phyloP scores from a whole-genome alignment of 2,329 filamentous ascomycete species.

The Aspergillus oerlinghausenensis region DNA sequence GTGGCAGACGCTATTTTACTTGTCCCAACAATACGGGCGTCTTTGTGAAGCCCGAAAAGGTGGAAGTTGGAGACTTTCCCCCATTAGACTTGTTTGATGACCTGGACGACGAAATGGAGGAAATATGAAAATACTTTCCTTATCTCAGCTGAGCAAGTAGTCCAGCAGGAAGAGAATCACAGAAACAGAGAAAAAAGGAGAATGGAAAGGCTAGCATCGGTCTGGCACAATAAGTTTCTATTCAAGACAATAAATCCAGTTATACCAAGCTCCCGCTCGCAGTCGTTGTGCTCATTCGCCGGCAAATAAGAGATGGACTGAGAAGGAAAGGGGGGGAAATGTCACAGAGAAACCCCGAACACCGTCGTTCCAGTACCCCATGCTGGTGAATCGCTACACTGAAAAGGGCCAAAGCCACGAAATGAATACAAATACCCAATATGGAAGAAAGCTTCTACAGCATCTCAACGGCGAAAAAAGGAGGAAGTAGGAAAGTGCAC shows the following conservation, averaged over 20 bases:
- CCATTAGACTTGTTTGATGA: conserved; percentile 50
- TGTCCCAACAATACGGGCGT: conserved; percentile 53
- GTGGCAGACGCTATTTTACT: conserved; percentile 51
- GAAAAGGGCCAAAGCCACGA: background rate
- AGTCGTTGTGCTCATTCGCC: conserved; percentile 4
- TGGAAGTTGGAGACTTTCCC: conserved; percentile 58
- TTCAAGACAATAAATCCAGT: conserved; percentile 2
- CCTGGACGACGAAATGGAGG: conserved; percentile 53
- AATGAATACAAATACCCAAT: background rate
- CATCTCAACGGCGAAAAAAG: background rate
- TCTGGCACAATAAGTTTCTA: background rate
- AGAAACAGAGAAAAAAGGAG: background rate
- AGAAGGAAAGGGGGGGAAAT: conserved; percentile 1
- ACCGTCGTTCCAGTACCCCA: conserved; percentile 1
- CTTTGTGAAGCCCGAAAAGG: conserved; percentile 59
- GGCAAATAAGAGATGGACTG: background rate
- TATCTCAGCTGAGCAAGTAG: background rate
- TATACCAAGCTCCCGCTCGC: background rate
- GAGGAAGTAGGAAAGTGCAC: background rate
- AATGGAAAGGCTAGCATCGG: background rate
- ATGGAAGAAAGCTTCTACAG: background rate
- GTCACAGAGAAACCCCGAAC: conserved; percentile 1
- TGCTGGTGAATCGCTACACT: background rate
- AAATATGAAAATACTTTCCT: conserved; percentile 37
- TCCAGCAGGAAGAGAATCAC: background rate